A percentile compares a stretch with the other conserved stretches of the same genome.
These are phyloP conservation scores for Vitis rotundifolia DNA, from an alignment of 164 flowering plant species.

Conservation along the genomic window DNA sequence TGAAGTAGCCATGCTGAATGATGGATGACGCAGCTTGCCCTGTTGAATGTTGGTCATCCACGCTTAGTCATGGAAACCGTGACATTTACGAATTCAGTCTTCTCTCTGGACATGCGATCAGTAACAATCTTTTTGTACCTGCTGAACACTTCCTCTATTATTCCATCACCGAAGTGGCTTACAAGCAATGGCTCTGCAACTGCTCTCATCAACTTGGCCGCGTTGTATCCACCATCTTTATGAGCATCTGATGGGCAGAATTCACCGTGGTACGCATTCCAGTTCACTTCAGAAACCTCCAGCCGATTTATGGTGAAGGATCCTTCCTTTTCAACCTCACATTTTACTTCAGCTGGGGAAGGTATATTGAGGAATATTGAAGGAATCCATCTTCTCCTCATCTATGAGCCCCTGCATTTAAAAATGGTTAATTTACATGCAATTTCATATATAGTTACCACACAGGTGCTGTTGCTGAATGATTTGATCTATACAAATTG, in stretches of 20 bases:
- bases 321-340: slow-evolving; percentile 41
- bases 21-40: background rate
- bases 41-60: background rate
- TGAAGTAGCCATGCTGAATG: background rate
- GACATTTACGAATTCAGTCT: slow-evolving; percentile 32
- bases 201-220: slow-evolving; percentile 37
- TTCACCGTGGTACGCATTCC: slow-evolving; percentile 20
- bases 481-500: too few relatives aligned
- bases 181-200: slow-evolving; percentile 40
- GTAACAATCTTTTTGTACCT: slow-evolving; percentile 16
- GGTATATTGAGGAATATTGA: slow-evolving; percentile 63
- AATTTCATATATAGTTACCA: too few relatives aligned
- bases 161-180: slow-evolving; percentile 34
- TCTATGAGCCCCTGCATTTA: too few relatives aligned
- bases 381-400: slow-evolving; percentile 43
- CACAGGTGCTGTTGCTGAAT: too few relatives aligned
- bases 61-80: slow-evolving; percentile 31
- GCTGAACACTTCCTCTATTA: slow-evolving; percentile 31
- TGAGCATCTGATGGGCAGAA: background rate
- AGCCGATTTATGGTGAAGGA: slow-evolving; percentile 41
- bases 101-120: slow-evolving; percentile 33
- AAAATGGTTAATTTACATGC: too few relatives aligned
- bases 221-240: slow-evolving; percentile 20
- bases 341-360: slow-evolving; percentile 39
- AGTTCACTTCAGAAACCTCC: slow-evolving; percentile 27